Evolutionary conservation across 352 stramenopile species (phyloP), one percentile per base, ranked within the genome.

Genomic region (Globisporangium polare): DNA sequence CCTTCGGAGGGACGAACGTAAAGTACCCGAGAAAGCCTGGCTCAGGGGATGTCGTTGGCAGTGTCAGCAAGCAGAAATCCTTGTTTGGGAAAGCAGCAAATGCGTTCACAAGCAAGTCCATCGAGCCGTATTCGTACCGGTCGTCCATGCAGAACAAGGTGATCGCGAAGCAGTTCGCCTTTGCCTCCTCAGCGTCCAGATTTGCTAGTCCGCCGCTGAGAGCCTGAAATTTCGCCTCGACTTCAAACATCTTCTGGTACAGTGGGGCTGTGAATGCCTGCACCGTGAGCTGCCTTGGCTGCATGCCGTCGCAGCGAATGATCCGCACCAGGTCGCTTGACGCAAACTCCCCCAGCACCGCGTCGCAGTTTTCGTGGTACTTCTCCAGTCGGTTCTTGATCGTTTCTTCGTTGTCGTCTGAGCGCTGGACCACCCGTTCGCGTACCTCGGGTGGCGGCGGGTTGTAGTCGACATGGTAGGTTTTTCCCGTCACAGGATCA

Each of bases 381-480:
- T 90, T 87, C 8, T 80, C 70, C 3, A 98, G 67, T 17, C 94
- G 79, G 13, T 87, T 89, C 58, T 77, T 83, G 22, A 98, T 86
- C 62, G 95, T 98, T n/a, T 93, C 86, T 54, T 97, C 90, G 0
- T 89, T 98, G 75, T 98, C 94, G 68, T 98, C 94, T 7, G 77
- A 90, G 35, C 92, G 74, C 71, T 98, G 92, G 33, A 92, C 60
- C 1, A 92, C 77, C 46, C 73, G 92, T 68, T 65, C 71, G 33
- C 61, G 89, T 33, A 82, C 73, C n/a, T 83, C 84, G 6, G 47
- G 46, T 0, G 80, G 75, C 8, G 97, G 97, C 20, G 95, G 94
- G 60, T 97, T 97, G 74, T 97, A 99, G 64, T 96, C 94, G 13
- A 98, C 74, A 69, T 99, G 96, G 77, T 99, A 99, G 3, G 89